Conservation (phyloP, 495 filamentous ascomycete species). For the Hypoxylon cercidicola region DNA sequence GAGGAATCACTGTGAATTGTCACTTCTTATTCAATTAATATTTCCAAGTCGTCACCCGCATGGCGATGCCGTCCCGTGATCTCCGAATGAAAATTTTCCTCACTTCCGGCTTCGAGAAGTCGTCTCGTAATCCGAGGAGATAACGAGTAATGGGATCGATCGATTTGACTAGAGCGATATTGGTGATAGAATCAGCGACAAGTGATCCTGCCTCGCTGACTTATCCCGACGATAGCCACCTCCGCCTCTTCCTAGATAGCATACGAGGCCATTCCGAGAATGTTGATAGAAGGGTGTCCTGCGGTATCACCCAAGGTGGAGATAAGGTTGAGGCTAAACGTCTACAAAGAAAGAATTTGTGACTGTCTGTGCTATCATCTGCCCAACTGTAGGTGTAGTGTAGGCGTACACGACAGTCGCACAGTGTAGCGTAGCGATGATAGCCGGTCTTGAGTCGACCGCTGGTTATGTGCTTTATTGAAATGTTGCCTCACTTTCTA, state of each 20-base stretch:
- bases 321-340: conserved; percentile 4
- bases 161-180: not conserved
- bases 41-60: conserved; percentile 33
- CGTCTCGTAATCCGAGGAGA: conserved; percentile 10
- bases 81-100: conserved; percentile 22
- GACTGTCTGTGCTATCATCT: conserved; percentile 10
- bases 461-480: conserved; percentile 21
- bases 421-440: conserved; percentile 25
- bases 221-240: conserved; percentile 25
- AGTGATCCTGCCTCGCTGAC: conserved; percentile 39
- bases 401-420: conserved; percentile 10
- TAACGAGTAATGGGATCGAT: conserved; percentile 20
- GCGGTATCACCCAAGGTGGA: not conserved
- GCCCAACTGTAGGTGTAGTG: too few relatives aligned
- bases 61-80: conserved; percentile 30
- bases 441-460: conserved; percentile 7
- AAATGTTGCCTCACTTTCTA: conserved; percentile 34
- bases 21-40: conserved; percentile 23
- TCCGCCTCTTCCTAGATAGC: conserved; percentile 3
- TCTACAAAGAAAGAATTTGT: conserved; percentile 7
- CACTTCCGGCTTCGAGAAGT: conserved; percentile 10
- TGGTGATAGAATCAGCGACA: conserved; percentile 18
- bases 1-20: conserved; percentile 39
- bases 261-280: conserved; percentile 13
- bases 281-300: conserved; percentile 3